Evolutionary conservation across 768 basidiomycete species (phyloP).

Genomic region (Rubroboletus satanas): DNA sequence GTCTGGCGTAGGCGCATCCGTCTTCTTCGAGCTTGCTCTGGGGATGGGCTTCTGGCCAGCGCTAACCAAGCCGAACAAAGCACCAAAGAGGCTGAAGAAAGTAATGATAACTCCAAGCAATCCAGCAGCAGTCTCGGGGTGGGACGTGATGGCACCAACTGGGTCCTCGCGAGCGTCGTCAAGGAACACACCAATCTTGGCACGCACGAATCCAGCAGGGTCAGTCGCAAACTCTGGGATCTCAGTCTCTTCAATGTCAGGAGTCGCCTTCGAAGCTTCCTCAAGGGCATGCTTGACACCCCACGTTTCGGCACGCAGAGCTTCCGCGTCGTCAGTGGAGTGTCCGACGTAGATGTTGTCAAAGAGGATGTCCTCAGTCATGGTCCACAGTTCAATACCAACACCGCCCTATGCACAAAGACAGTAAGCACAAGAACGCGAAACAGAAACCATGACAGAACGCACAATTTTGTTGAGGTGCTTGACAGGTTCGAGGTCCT

Average conservation of each 20-base stretch:
- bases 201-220: conserved; percentile 76
- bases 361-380: conserved; percentile 94
- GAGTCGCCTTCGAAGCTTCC: conserved; percentile 43
- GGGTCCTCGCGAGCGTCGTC: conserved; percentile 75
- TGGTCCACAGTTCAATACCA: conserved; percentile 99
- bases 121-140: conserved; percentile 84
- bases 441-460: neutral
- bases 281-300: conserved; percentile 86
- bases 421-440: neutral
- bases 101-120: conserved; percentile 72
- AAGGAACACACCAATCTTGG: conserved; percentile 75
- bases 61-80: conserved; percentile 75
- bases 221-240: conserved; percentile 59
- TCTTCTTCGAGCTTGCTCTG: conserved; percentile 72
- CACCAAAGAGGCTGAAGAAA: conserved; percentile 80
- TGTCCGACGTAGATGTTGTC: conserved; percentile 94
- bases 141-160: conserved; percentile 74
- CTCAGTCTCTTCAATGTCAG: conserved; percentile 45
- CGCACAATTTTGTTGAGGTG: conserved; percentile 80
- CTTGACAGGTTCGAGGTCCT: conserved; percentile 81
- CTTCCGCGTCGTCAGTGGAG: conserved; percentile 80
- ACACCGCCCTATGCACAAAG: conserved; percentile 67
- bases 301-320: conserved; percentile 84
- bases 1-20: conserved; percentile 59
- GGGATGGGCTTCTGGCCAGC: conserved; percentile 64